phyloP scores from a whole-genome alignment of 2,329 filamentous ascomycete species.

The Chaetomium sp. region DNA sequence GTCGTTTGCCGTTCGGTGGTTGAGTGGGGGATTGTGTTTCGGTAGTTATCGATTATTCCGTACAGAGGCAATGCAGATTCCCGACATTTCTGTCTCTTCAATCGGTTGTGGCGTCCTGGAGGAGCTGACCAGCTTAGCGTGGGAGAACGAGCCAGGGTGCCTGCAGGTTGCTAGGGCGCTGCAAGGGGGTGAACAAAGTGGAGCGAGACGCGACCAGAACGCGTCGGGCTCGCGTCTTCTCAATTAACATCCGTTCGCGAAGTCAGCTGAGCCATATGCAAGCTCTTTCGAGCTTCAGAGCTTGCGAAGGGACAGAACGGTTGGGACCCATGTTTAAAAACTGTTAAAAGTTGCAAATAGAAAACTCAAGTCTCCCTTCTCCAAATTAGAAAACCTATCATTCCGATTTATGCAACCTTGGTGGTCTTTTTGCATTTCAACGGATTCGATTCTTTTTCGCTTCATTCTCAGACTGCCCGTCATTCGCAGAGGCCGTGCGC shows the following conservation, averaged over 20 bases:
- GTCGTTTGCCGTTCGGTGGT: neutral
- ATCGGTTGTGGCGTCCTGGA: neutral
- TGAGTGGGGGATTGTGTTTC: neutral
- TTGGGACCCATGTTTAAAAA: no score
- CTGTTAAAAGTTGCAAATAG: no score
- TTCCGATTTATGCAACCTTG: no score
- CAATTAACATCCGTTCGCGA: conserved; percentile 16
- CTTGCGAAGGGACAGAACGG: no score
- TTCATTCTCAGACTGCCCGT: no score
- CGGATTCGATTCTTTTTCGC: no score
- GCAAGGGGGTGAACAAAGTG: neutral
- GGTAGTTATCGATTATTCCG: neutral
- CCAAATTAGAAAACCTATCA: no score
- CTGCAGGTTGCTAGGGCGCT: conserved; percentile 7
- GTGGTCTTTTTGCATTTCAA: no score
- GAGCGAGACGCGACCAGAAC: conserved; percentile 2
- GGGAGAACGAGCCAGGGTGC: neutral
- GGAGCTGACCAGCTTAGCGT: neutral
- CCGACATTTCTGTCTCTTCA: neutral
- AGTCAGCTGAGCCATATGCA: conserved; percentile 19
- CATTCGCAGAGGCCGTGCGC: no score
- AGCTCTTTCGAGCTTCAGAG: neutral
- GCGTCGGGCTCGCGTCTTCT: conserved; percentile 8
- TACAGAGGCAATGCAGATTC: no score
- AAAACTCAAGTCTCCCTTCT: no score